A percentile compares a stretch with the other conserved stretches of the same genome.
These are phyloP conservation scores for Globisporangium viniferum DNA, from an alignment of 352 stramenopile species.

Conservation along the genomic window DNA sequence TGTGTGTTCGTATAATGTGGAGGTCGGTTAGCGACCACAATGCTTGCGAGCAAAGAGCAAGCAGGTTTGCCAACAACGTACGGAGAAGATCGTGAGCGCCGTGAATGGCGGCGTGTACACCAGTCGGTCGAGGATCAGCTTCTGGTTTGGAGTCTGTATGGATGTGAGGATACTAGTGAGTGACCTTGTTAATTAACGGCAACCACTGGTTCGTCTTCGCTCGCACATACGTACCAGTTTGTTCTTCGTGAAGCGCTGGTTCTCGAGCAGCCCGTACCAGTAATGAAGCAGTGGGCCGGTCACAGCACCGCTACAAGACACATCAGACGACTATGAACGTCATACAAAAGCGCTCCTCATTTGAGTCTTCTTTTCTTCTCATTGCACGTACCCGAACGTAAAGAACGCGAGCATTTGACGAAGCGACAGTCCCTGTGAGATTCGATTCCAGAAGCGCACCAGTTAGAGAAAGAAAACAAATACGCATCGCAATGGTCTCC, in stretches of 20 bases:
- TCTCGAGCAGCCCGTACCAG: slow-evolving; percentile 73
- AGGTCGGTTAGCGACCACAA: neutral
- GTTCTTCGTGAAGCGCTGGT: slow-evolving; percentile 53
- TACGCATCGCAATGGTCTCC: neutral
- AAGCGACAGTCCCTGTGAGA: slow-evolving; percentile 44
- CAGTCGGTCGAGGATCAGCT: slow-evolving; percentile 64
- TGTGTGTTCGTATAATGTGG: neutral
- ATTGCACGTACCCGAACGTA: slow-evolving; percentile 43
- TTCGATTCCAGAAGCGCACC: neutral
- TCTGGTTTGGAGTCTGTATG: slow-evolving; percentile 66
- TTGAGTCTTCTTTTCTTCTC: neutral
- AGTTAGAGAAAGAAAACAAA: neutral
- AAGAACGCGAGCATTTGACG: slow-evolving; percentile 74
- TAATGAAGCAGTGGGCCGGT: slow-evolving; percentile 63
- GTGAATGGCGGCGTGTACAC: slow-evolving; percentile 66
- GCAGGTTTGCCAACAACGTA: slow-evolving; percentile 14
- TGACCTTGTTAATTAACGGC: neutral
- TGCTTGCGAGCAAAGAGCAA: neutral
- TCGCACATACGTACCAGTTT: slow-evolving; percentile 47
- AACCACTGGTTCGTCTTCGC: neutral
- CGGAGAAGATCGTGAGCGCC: slow-evolving; percentile 67
- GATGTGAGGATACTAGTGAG: neutral
- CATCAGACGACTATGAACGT: neutral
- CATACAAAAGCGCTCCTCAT: neutral
- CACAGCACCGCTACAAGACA: slow-evolving; percentile 35